Base-by-base conservation (phyloP, 768 basidiomycete species). In the Xerocomus brunneocitrinus region DNA sequence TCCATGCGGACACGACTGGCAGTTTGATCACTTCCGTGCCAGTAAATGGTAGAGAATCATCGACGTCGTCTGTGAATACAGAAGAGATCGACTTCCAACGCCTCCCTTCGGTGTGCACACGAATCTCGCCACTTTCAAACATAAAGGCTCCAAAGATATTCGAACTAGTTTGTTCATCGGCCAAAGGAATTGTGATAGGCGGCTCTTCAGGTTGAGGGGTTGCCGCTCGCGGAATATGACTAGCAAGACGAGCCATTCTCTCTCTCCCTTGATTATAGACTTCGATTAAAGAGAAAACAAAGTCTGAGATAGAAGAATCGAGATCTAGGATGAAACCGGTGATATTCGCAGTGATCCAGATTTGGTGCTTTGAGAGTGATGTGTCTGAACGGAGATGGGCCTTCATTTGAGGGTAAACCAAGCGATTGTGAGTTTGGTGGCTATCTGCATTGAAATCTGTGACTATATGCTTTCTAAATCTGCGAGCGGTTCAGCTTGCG, bases 261-360 rank as follows among this genome's bases (percentile, higher is more conserved):
- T 87, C 84, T 70, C 86, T 86, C 24, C 93, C 91, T 64, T 81
- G 81, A 50, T 79, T 82, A 70, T 93, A 94, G 28, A 95, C 91
- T 54, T 92, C 89, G 40, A 91, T 77, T 25, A 94, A 72, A n/a
- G 89, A 84, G 64, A 87, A 90, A 7, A 91, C 74, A 62, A 82
- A 90, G 55, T 82, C 81, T 4, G 90, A 81, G 51, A 95, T 87
- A 25, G 79, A 79, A 0, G 91, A 84, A 64, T 94, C 91, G 24
- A 95, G 72, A 62, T 94, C 89, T 52, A 95, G 74, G 45, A 89
- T 76, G 65, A 95, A 93, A 12, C 93, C 93, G 62, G 83, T 88
- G 60, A 95, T 87, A 48, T 76, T 80, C 2, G 88, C 88, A 27
- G 73, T 72, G 50, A 90, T 71, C 73, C 80, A 81, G 24, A 89